Base-by-base conservation (phyloP, 352 stramenopile species). In the Pythium sp. region DNA sequence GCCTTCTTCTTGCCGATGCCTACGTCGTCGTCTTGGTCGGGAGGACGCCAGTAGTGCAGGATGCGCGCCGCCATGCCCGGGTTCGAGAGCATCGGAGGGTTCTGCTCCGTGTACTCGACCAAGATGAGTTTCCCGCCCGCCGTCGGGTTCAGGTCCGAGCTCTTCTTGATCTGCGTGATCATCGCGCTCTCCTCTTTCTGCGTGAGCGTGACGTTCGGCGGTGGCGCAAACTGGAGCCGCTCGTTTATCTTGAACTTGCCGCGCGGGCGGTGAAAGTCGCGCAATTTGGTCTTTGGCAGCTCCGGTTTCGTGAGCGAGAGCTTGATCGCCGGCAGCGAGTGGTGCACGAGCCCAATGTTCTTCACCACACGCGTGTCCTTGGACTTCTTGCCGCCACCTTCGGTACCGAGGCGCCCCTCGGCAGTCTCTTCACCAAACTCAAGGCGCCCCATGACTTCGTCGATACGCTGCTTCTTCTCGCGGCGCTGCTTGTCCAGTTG, bases 231-330 rank as follows among this genome's bases (percentile, higher is more conserved):
- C 2, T 80, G 64, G 54, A 94, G 71, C 14, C 76, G 79, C 55
- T 94, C 88, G 58, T 91, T 93, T 58, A 94, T 94, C 74, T 94
- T 93, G 64, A 96, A 96, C 57, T 92, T 93, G 38, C 84, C 84
- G 12, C 88, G 84, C 28, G 88, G 88, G 14, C 88, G 79, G 72
- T 96, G 88, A 57, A 94, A 93, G 46, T 93, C 86, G 6, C 88
- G 83, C 38, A 96, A 62, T 54, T 94, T 93, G 1, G 85, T 65
- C 69, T 94, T 93, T 2, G 86, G 84, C 0, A 96, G 76, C 72
- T 96, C 88, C 22, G 88, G 86, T 41, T 95, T 95, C 6, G 86
- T 94, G 58, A 94, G 76, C 41, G 83, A 91, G 26, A 95, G 77
- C 73, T 96, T 94, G 72, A 94, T 94, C 11, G 88, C 88, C n/a